Evolutionary conservation across 2,329 filamentous ascomycete species (phyloP), one percentile per base, ranked within the genome.

Genomic region (Fusarium pseudograminearum): DNA sequence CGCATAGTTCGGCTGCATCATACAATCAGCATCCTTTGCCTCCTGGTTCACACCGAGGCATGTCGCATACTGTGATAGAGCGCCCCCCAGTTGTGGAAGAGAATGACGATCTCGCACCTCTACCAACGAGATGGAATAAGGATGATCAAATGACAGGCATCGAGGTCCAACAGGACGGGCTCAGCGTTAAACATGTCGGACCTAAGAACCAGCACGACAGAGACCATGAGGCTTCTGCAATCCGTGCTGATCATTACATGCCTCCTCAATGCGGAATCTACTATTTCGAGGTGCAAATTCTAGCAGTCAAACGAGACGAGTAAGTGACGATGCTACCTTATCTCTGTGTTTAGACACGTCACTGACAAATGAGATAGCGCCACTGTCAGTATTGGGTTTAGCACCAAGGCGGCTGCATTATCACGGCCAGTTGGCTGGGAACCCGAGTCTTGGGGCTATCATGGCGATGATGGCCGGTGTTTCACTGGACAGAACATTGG

Each of bases 221-320:
- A 52, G 88, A 90, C 10, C 84, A 92, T 75, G 96, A 98, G 78
- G 93, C 93, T 20, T 93, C 90, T 36, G 89, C 93, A 15, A 89
- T 97, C 61, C 89, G 96, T 58, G 89, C 94, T 30, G 92, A 99
- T 78, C 85, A 94, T 77, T 88, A 90, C 50, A 98, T 98, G 89
- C 94, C 96, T 6, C 86, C 89, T 36, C 91, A 97, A 76, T 96
- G 93, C 71, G 96, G 96, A 3, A 91, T 99, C 63, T 99, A 97
- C 79, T 99, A 99, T 78, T 99, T 90, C 76, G 96, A 99, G 77
- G 85, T 91, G 26, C 80, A 80, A 18, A 82, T 89, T 48, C 61
- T 86, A 28, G 80, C 82, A 18, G 83, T 81, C 54, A 86, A 84
- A 74, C 80, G 81, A 67, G 85, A 87, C 44, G 87, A 89, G 86